Evolutionary conservation across 257 asterid genomes (phyloP).

Genomic region (Solanum chaucha): DNA sequence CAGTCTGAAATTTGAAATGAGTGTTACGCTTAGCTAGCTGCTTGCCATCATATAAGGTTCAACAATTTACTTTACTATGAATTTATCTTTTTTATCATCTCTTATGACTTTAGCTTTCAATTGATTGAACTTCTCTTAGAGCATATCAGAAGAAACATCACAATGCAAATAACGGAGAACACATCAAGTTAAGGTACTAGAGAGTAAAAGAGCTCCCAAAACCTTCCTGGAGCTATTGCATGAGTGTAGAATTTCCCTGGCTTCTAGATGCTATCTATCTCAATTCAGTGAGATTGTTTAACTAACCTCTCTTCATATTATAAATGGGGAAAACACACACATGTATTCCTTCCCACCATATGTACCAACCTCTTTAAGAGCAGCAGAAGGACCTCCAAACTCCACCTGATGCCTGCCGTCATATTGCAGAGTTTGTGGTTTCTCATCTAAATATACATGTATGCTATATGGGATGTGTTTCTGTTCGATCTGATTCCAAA

Average conservation of each 20-base stretch:
- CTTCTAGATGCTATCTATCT: not conserved
- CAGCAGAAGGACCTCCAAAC: not conserved
- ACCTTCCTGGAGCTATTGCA: not conserved
- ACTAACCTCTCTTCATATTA: not conserved
- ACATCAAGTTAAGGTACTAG: not conserved
- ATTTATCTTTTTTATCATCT: not conserved
- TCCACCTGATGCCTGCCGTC: accelerated
- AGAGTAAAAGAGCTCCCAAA: not conserved
- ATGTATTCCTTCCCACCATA: not conserved
- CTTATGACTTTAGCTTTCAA: not conserved
- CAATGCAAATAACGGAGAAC: not conserved
- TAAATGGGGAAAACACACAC: not conserved
- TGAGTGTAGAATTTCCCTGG: not conserved
- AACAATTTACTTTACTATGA: not conserved
- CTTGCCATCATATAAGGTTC: not conserved
- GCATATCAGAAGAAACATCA: not conserved
- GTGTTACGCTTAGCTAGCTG: not conserved
- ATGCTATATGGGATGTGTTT: not conserved
- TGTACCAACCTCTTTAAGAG: not conserved
- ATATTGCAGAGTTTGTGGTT: not conserved
- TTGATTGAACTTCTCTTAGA: not conserved
- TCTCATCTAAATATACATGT: not conserved
- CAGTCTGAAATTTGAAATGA: not conserved
- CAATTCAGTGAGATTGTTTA: not conserved
- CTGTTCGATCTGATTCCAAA: not conserved